phyloP scores from a whole-genome alignment of 345 rosid species.

The Durio zibethinus region DNA sequence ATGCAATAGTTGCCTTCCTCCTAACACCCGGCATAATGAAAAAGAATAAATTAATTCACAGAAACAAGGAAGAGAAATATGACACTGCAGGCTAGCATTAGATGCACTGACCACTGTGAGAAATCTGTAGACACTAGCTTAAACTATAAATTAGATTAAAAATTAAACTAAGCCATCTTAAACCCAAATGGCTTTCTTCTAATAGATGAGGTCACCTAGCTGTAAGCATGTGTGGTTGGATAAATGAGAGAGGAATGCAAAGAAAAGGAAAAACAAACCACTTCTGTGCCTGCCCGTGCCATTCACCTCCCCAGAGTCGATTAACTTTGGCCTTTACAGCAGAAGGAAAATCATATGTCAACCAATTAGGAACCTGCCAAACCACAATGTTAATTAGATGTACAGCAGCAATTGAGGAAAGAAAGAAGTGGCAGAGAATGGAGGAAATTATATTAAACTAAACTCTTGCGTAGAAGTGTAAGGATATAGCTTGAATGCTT shows the following conservation, averaged over 20 bases:
- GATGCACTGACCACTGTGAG: neutral
- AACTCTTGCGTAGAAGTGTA: neutral
- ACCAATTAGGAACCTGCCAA: slow-evolving; percentile 87
- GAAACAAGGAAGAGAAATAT: neutral
- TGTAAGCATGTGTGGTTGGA: too few species aligned
- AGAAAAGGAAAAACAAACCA: slow-evolving; percentile 48
- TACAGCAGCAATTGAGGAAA: neutral
- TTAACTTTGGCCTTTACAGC: slow-evolving; percentile 93
- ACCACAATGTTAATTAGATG: slow-evolving; percentile 3
- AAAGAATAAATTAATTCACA: neutral
- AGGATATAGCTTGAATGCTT: neutral
- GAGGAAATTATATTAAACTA: neutral
- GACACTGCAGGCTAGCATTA: neutral
- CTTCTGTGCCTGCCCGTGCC: slow-evolving; percentile 99
- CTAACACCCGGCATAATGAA: neutral
- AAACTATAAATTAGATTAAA: slow-evolving; percentile 6
- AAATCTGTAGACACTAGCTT: neutral
- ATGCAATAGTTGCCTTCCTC: neutral
- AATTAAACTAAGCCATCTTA: neutral
- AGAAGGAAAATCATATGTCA: slow-evolving; percentile 91
- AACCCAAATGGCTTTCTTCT: neutral
- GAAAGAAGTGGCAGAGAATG: neutral
- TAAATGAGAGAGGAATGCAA: neutral
- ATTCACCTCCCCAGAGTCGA: slow-evolving; percentile 98
- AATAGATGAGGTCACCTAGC: neutral